Conservation (phyloP, 129 eudicot species). For the carrot (Daucus carota) region DH1_v3.0 NC_030381.2:35328501-35329000, state of each 20-base stretch:
- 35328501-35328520: too few relatives aligned
- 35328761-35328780: not conserved
- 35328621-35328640: not conserved
- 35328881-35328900: constrained; percentile 81
- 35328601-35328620: not conserved
- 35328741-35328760: not conserved
- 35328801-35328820: not conserved
- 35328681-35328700: not conserved
- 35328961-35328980: constrained; percentile 96
- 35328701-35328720: not conserved
- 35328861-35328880: constrained; percentile 28
- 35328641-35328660: not conserved
- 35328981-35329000: constrained; percentile 43
- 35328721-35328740: not conserved
- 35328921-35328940: constrained; percentile 78
- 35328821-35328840: not conserved
- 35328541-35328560: too few relatives aligned
- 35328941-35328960: constrained; percentile 91
- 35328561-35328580: not conserved
- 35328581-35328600: not conserved
- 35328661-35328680: not conserved
- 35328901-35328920: constrained; percentile 81
- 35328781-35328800: not conserved
- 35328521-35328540: too few relatives aligned
- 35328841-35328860: not conserved